phyloP scores from a whole-genome alignment of 345 rosid species.

The Fremontodendron californicum region DNA sequence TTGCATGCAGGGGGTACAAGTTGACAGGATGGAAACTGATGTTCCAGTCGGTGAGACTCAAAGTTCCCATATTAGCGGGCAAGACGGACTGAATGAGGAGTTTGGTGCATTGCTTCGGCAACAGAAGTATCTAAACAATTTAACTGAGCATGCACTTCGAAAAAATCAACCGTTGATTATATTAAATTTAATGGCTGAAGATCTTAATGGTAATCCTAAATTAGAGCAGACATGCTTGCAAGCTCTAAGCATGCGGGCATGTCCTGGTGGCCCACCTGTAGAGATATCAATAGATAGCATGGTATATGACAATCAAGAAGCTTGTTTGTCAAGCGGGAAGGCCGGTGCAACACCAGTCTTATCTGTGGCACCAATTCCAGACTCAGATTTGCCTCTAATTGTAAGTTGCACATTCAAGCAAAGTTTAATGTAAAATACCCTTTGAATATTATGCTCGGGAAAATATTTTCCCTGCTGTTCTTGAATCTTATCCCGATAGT shows the following conservation, averaged over 20 bases:
- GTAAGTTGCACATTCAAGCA: constrained; percentile 34
- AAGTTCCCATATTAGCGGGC: constrained; percentile 33
- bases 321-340: constrained; percentile 29
- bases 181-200: constrained; percentile 52
- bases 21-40: constrained; percentile 66
- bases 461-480: neutral
- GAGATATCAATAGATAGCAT: constrained; percentile 34
- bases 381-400: constrained; percentile 52
- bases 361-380: constrained; percentile 37
- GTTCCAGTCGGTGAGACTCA: constrained; percentile 33
- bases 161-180: constrained; percentile 73
- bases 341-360: constrained; percentile 30
- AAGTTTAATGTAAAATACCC: neutral
- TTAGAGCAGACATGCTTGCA: constrained; percentile 68
- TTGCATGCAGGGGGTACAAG: constrained; percentile 64
- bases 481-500: neutral
- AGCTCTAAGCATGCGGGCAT: constrained; percentile 53
- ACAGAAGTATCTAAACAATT: constrained; percentile 54
- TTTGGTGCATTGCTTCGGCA: constrained; percentile 48
- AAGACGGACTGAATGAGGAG: constrained; percentile 50
- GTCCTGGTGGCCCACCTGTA: constrained; percentile 40
- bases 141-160: constrained; percentile 69
- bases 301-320: constrained; percentile 44
- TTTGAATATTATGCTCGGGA: neutral
- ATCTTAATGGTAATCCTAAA: constrained; percentile 47